Evolutionary conservation across 306 rosid genomes (phyloP), one percentile per base, ranked within the genome.

Genomic region (Sophora flavescens): DNA sequence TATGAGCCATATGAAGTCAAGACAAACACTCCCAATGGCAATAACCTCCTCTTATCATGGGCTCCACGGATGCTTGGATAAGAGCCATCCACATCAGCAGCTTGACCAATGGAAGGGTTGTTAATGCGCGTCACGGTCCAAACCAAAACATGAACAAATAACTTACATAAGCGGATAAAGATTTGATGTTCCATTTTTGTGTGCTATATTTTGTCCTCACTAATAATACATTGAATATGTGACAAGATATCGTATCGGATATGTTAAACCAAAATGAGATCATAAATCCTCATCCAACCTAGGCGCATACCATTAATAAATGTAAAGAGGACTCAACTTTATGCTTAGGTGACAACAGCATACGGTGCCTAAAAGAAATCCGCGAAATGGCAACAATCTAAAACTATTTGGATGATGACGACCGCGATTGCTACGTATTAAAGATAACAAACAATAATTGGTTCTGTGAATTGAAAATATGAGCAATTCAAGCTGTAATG

Each of bases 381-480:
- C 32, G 62, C 18, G 2, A 51, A 81, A 62, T 64, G 64, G 71
- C 63, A 82, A 63, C 82, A 16, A 42, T 3, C 54, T 36, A 18
- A 58, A 82, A 16, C 33, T 16, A 64, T 17, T 47, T 35, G 42
- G 75, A 48, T 64, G 41, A 77, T 61, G 65, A 67, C 22, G 44
- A 48, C 1, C 17, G 58, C n/a, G 48, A 74, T 22, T 35, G 16
- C 32, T 22, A 59, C 30, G 26, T 41, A 13, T 8, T n/a, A 0
- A 36, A 60, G 15, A 70, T 8, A 53, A 15, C 26, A 2, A 53
- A 15, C 26, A 2, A 39, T 61, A 50, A 63, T 70, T 44, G 63
- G 16, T 76, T 67, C 17, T 70, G 79, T 72, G 70, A 26, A 36
- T n/a, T 64, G 42, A 33, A 83, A 51, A 64, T 56, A 33, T 60